A percentile compares a stretch with the other conserved stretches of the same genome.
These are phyloP conservation scores for Oxyria digyna DNA, from an alignment of 148 eudicot genomes.

Conservation along the genomic window DNA sequence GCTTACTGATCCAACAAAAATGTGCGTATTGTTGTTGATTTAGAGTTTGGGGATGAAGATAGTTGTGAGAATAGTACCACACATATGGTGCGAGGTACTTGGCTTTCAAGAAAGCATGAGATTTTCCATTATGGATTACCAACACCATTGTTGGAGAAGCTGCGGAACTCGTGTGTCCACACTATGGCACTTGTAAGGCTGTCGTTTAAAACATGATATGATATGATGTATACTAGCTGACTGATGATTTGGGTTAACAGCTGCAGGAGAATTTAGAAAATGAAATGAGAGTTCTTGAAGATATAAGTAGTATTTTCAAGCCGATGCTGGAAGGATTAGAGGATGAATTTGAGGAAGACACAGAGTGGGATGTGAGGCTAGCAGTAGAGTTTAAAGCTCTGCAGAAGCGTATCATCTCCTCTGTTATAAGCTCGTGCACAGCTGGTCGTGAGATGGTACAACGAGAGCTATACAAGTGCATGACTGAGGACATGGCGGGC, in stretches of 20 bases:
- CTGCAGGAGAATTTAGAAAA: constrained; percentile 46
- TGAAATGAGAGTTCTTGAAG: constrained; percentile 46
- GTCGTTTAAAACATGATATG: background rate
- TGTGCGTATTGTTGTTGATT: background rate
- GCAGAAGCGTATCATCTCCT: constrained; percentile 51
- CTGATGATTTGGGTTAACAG: too few species aligned
- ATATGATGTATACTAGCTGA: too few species aligned
- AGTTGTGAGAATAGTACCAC: constrained; percentile 27
- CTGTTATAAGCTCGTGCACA: constrained; percentile 43
- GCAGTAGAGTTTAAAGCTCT: constrained; percentile 48
- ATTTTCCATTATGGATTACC: constrained; percentile 80
- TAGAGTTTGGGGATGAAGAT: constrained; percentile 5
- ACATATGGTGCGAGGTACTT: constrained; percentile 87
- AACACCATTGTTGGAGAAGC: constrained; percentile 46
- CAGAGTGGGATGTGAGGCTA: constrained; percentile 68
- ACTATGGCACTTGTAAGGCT: constrained; percentile 32
- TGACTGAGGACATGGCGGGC: constrained; percentile 17
- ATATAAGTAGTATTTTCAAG: constrained; percentile 36
- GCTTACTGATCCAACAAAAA: background rate
- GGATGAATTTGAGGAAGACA: constrained; percentile 22
- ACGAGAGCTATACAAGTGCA: constrained; percentile 24
- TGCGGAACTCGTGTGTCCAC: constrained; percentile 29
- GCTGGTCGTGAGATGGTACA: constrained; percentile 35
- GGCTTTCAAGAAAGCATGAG: constrained; percentile 54
- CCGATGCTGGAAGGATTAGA: constrained; percentile 46